phyloP scores from a whole-genome alignment of 768 basidiomycete genomes.

The Boletus reticuloceps region DNA sequence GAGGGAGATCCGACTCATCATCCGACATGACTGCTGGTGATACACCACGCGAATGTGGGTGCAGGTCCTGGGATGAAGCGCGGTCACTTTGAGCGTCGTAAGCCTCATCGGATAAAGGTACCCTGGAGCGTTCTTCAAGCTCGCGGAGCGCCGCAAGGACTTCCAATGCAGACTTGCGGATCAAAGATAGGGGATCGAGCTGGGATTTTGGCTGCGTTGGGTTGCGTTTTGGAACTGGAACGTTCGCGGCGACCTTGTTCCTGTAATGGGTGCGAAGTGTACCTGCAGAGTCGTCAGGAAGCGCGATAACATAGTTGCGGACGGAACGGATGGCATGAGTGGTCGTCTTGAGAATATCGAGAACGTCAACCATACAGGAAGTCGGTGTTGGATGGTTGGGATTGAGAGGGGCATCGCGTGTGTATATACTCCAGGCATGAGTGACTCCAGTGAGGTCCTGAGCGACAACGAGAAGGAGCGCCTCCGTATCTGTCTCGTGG shows the following conservation, averaged over 20 bases:
- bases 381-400: conserved; percentile 9
- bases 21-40: conserved; percentile 46
- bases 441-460: conserved; percentile 68
- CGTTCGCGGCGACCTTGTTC: conserved; percentile 41
- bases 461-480: conserved; percentile 71
- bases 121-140: conserved; percentile 73
- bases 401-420: conserved; percentile 9
- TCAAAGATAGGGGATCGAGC: conserved; percentile 61
- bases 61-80: conserved; percentile 40
- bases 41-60: conserved; percentile 38
- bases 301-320: conserved; percentile 77
- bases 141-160: conserved; percentile 77
- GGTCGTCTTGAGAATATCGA: conserved; percentile 72
- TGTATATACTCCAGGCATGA: conserved; percentile 57
- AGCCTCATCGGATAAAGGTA: conserved; percentile 78
- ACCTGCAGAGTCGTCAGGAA: conserved; percentile 71
- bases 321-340: conserved; percentile 80
- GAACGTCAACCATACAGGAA: conserved; percentile 50
- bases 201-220: conserved; percentile 33
- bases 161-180: conserved; percentile 79
- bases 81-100: conserved; percentile 80
- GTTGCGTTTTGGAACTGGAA: conserved; percentile 34
- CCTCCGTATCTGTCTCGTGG: conserved; percentile 73
- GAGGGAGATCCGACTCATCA: conserved; percentile 29
- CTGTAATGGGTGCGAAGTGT: conserved; percentile 59